Base-by-base conservation (phyloP, 1,139 yeast genomes). In the Geotrichum restrictum region DNA sequence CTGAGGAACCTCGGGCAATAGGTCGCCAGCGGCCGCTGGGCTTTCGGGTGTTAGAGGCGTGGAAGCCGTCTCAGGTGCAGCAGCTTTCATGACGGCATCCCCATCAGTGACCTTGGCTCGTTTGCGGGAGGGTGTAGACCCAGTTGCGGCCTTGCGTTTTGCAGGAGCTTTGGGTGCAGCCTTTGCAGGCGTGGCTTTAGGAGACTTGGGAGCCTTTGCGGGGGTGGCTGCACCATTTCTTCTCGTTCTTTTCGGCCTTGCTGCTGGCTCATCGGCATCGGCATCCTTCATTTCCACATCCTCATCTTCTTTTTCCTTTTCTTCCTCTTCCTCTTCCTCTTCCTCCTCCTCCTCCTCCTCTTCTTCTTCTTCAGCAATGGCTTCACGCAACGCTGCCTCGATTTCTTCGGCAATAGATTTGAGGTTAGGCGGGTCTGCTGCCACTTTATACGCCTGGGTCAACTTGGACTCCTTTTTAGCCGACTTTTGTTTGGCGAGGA, bases 271-370 rank as follows among this genome's bases (percentile, higher is more conserved):
- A 3, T 19, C 48, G 8, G 32, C 52, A 11, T 64, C 66, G 31
- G 64, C 63, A 10, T 66, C 60, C 16, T 66, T 63, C 41, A 56
- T 60, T 21, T 57, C 65, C 5, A 55, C 63, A 3, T 53, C 44
- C 11, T 53, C 57, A 7, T 46, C 54, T 3, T 42, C 53, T 6
- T 55, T 50, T 4, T 33, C 54, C 33, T 48, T 54, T 6, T 40
- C 58, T 49, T 44, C 56, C 14, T 38, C 48, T 5, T 52, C 53
- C n/a, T 39, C 45, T 21, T 24, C 33, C 19, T 58, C 63, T 39
- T 54, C 58, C 33, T 52, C 59, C 16, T 47, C 49, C 10, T n/a
- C 32, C 8, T 29, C 41, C n/a, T n/a, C n/a, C n/a, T n/a, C n/a
- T n/a, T n/a, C n/a, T n/a, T n/a, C n/a, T n/a, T 4, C 27, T 29